Base-by-base conservation (phyloP, 73 alveolate species). In the Paramecium tetraurelia region DNA sequence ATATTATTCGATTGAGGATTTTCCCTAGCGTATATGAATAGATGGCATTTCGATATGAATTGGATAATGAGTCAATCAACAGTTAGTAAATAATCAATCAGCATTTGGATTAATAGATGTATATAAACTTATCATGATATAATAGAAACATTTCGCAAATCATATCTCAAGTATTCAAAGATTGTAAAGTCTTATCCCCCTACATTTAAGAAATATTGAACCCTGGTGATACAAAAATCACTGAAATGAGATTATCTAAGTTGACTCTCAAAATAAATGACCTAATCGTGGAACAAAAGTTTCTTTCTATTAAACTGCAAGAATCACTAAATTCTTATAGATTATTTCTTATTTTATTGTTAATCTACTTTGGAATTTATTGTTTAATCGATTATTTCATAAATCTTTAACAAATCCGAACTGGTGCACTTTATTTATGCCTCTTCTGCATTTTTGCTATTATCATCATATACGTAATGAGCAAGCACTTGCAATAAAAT, bases 151-250 rank as follows among this genome's bases (percentile, higher is more conserved):
- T 80, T 10, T 80, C 90, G 4, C n/a, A 31, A 12, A 89, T 63
- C 21, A 50, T 89, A 6, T 40, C 33, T n/a, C 2, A 3, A 38
- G 50, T 89, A 0, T 71, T 44, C 18, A 71, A 11, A 69, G 59
- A 89, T 36, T 36, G 41, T 21, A 22, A 53, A 24, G 14, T 14
- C 4, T 9, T 31, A 16, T 22, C 76, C 4, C 90, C 90, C 9
- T 80, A 80, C 43, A 89, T 89, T 29, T 71, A 70, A 63, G 80
- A 70, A 89, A 83, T 89, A 58, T 58, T 89, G 22, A 89, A 70
- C 71, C 92, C 94, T 29, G 87, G 92, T 3, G 94, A 89, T 10
- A 70, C 94, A 1, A 83, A 71, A 70, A 58, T 89, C 4, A 89
- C 92, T 7, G 94, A 89, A 72, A 89, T 89, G 94, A 44, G 44